Evolutionary conservation across 805 yeast genomes (phyloP), one percentile per base, ranked within the genome.

Genomic region (Cyberlindnera japonica): DNA sequence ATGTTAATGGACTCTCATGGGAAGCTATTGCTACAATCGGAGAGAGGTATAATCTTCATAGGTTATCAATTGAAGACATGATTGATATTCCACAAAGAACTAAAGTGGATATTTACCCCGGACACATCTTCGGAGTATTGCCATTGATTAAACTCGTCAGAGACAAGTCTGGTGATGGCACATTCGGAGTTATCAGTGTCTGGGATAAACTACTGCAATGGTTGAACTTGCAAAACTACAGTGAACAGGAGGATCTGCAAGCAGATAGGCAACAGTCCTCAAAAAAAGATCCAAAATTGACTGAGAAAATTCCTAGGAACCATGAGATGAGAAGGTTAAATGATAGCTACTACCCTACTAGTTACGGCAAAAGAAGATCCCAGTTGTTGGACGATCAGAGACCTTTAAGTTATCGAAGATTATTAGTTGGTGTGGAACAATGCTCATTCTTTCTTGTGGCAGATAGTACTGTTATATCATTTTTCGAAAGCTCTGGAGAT

Each of bases 31-130:
- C 72, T 8, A 56, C 68, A 1, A 62, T 78, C 29, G 70, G 74
- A 2, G 58, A 65, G 30, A 57, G 60, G 35, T 77, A 67, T 52
- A 55, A 64, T 15, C 56, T 78, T 16, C 83, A 78, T 53, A 67
- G 78, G 18, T 59, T 78, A 33, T 75, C 82, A 0, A 62, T 78
- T 33, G 83, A 78, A 53, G 83, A 78, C 52, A 70, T 78, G 77
- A 71, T 78, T 33, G 83, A 78, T 55, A 67, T 76, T 20, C 82
- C 83, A 5, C 81, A 75, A 43, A 59, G 83, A 20, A 75, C 83
- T 0, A 78, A 78, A 48, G 65, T 69, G 31, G 83, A 78, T 47
- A 58, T 69, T n/a, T 78, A 74, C 45, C 66, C 71, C 3, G 61
- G 58, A 23, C 79, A 73, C 47, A 45, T 73, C n/a, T 77, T 77